Evolutionary conservation across 2,329 filamentous ascomycete species (phyloP), one percentile per base, ranked within the genome.

Genomic region (Aspergillus aculeatus): DNA sequence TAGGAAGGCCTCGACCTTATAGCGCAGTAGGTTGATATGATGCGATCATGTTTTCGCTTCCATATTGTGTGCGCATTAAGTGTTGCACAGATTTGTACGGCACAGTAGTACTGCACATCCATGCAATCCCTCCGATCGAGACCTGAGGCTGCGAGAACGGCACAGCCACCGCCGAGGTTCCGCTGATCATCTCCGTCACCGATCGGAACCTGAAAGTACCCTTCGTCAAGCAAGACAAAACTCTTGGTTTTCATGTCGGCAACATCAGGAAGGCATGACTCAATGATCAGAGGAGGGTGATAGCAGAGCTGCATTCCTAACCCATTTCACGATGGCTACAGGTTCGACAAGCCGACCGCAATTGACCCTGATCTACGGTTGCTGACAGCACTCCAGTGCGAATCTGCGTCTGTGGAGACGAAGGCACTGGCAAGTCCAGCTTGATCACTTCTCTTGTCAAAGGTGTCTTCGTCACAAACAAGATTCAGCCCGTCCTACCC

Each of bases 381-480:
- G 48, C 52, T 62, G 51, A 62, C 50, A 49, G 35, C 38, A 47
- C 35, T 44, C 50, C 73, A 85, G 94, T 98, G 62, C 90, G 95
- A 66, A 93, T 98, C 71, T 96, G 92, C 77, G 91, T 98, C 60
- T 97, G 93, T 80, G 95, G 95, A 72, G 95, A 99, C 76, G 94
- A 98, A 79, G 90, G 90, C 69, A 92, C 90, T n/a, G 92, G 92
- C 69, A 96, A 96, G 80, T 95, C 90, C 61, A 95, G 91, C 76
- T 84, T 96, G 75, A 96, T 96, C 73, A 95, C 93, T 58, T 96
- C 92, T 59, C 87, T 99, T 44, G 94, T 99, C 75, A 98, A 98
- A 75, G 94, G 97, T 74, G 90, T 94, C 75, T 99, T 98, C 77
- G 91, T 98, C 69, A 91, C 90, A 65, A 91, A 91, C 78, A 96